Percentiles rank a stretch among this genome's conserved stretches.
Conservation (phyloP, 1,284 basidiomycete species). For the Apiotrichum domesticum region DNA sequence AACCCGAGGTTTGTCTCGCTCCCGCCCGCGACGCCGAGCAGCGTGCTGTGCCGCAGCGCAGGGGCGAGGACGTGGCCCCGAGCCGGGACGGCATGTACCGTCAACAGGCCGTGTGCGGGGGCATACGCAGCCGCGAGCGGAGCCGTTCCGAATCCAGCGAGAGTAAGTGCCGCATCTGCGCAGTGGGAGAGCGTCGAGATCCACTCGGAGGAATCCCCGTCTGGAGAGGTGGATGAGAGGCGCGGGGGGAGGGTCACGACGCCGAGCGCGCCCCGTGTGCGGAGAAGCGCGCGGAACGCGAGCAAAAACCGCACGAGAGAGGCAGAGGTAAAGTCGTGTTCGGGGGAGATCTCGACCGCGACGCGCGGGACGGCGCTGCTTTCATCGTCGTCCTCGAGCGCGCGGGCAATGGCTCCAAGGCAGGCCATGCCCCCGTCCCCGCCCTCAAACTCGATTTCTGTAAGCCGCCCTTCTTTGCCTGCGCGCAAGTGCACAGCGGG, state of each 20-base stretch:
- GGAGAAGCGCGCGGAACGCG: slow-evolving; percentile 59
- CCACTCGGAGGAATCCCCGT: slow-evolving; percentile 52
- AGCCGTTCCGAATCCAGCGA: slow-evolving; percentile 64
- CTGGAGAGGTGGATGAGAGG: slow-evolving; percentile 15
- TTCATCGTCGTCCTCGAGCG: background rate
- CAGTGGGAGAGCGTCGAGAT: slow-evolving; percentile 70
- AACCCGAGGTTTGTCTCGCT: slow-evolving; percentile 89
- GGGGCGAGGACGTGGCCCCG: slow-evolving; percentile 63
- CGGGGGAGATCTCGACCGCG: slow-evolving; percentile 65
- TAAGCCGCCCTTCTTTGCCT: background rate
- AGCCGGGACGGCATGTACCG: slow-evolving; percentile 65
- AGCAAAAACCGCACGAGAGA: slow-evolving; percentile 65
- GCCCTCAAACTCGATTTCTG: background rate
- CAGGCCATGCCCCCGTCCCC: background rate
- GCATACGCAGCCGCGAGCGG: slow-evolving; percentile 59
- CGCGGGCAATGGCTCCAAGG: background rate
- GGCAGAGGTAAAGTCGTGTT: slow-evolving; percentile 49
- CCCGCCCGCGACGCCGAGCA: slow-evolving; percentile 59
- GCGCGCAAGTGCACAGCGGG: slow-evolving; percentile 15
- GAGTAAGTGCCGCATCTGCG: slow-evolving; percentile 65
- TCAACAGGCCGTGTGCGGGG: slow-evolving; percentile 73
- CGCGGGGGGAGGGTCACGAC: slow-evolving; percentile 58
- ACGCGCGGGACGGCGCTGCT: slow-evolving; percentile 50
- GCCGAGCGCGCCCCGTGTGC: slow-evolving; percentile 55
- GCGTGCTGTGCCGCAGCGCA: slow-evolving; percentile 66